Evolutionary conservation across 2,329 filamentous ascomycete species (phyloP).

Genomic region (Ceratocystis albifundus): DNA sequence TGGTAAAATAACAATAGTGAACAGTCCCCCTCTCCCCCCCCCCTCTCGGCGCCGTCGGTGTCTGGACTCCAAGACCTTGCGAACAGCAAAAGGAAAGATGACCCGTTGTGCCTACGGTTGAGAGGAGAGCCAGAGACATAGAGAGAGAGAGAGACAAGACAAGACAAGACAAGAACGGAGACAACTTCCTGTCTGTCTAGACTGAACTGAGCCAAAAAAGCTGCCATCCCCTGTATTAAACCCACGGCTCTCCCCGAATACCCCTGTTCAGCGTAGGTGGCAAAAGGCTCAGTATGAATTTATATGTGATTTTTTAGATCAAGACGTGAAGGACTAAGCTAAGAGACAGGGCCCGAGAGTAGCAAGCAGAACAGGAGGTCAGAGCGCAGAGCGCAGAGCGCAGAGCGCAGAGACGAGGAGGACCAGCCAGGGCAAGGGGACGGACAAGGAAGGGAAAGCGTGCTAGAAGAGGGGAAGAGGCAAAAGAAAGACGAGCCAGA

Average conservation of each 20-base stretch:
- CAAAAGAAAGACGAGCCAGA: neutral
- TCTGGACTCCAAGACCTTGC: no score
- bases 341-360: slow-evolving; percentile 9
- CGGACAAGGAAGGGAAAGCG: neutral
- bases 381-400: slow-evolving; percentile 1
- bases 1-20: no score
- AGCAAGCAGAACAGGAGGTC: neutral
- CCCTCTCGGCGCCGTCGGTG: no score
- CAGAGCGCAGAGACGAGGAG: neutral
- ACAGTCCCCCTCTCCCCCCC: no score
- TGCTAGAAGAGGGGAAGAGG: neutral
- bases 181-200: neutral
- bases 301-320: neutral
- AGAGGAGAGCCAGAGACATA: neutral
- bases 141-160: no score
- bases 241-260: slow-evolving; percentile 1
- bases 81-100: no score
- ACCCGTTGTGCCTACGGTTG: no score
- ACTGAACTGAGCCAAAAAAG: neutral
- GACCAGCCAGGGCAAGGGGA: neutral
- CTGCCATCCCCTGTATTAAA: slow-evolving; percentile 2
- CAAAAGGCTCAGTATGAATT: neutral
- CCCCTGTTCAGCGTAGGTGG: neutral
- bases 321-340: neutral
- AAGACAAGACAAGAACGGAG: neutral